These are phyloP conservation scores for Barbarea vulgaris DNA, from an alignment of 345 rosid genomes.

Conservation along the genomic window DNA sequence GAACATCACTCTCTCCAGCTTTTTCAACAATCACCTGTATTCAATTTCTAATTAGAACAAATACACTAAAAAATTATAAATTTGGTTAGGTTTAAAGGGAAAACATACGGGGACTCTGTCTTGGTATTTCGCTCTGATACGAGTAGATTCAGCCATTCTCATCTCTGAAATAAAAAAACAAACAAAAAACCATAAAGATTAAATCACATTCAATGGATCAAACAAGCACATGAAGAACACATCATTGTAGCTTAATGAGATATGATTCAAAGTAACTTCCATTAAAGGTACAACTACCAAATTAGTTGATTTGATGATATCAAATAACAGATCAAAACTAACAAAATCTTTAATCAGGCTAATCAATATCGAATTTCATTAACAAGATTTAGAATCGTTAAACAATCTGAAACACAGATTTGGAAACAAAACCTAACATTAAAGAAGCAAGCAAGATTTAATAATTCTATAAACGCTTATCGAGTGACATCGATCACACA, in stretches of 20 bases:
- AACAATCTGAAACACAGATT: background rate
- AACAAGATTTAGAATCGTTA: slow-evolving; percentile 19
- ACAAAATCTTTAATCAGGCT: background rate
- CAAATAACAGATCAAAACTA: background rate
- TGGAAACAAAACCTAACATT: background rate
- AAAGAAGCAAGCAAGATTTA: background rate
- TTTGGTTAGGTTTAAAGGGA: background rate
- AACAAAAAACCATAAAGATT: slow-evolving; percentile 24
- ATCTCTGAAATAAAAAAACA: slow-evolving; percentile 27
- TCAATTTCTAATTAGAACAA: slow-evolving; percentile 7
- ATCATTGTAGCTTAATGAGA: background rate
- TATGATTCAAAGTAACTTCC: background rate
- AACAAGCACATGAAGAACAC: background rate
- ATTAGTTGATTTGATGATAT: background rate
- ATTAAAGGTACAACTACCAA: background rate
- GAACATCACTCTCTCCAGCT: slow-evolving; percentile 80
- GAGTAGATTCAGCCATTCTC: slow-evolving; percentile 42
- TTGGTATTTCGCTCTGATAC: slow-evolving; percentile 34
- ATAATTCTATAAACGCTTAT: background rate
- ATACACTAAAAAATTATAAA: background rate
- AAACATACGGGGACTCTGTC: slow-evolving; percentile 41
- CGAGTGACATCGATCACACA: background rate
- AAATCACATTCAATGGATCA: background rate
- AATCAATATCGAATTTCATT: background rate
- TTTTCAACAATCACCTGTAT: slow-evolving; percentile 82